Percentiles rank a stretch among this genome's conserved stretches.
Evolutionary conservation across 2,329 filamentous ascomycete genomes (phyloP).

Genomic region (Claviceps monticola): DNA sequence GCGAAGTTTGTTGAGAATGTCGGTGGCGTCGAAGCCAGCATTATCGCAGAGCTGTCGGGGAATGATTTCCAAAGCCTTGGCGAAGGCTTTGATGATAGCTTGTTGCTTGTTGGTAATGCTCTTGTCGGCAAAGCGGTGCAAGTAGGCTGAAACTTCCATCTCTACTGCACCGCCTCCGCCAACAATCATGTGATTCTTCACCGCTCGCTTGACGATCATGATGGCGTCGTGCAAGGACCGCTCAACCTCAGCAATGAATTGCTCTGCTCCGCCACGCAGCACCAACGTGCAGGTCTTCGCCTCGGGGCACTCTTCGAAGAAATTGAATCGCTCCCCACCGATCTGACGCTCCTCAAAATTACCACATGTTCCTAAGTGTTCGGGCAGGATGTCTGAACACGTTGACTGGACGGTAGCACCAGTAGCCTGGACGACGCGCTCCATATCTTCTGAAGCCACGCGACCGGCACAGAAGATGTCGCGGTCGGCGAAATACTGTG

Average conservation of each 20-base stretch:
- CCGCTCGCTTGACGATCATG: constrained; percentile 98
- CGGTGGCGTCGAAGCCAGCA: constrained; percentile 93
- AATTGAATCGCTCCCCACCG: constrained; percentile 93
- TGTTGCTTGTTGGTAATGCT: constrained; percentile 93
- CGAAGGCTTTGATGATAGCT: constrained; percentile 92
- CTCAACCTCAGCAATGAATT: constrained; percentile 98
- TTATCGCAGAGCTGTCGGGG: constrained; percentile 97
- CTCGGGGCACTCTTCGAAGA: constrained; percentile 90
- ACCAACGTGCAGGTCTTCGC: constrained; percentile 96
- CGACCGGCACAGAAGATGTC: constrained; percentile 97
- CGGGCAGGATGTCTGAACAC: constrained; percentile 81
- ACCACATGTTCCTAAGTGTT: constrained; percentile 85
- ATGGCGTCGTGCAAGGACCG: constrained; percentile 96
- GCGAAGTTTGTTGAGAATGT: constrained; percentile 90
- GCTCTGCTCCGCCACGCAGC: constrained; percentile 88
- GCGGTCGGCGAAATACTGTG: constrained; percentile 94
- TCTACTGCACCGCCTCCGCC: constrained; percentile 88
- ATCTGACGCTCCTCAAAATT: constrained; percentile 92
- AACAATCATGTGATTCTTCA: constrained; percentile 89
- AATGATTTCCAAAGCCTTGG: constrained; percentile 92
- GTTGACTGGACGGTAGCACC: constrained; percentile 89
- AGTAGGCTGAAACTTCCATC: constrained; percentile 92
- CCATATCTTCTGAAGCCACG: constrained; percentile 82
- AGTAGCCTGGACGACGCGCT: constrained; percentile 89
- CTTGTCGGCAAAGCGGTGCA: constrained; percentile 85